Conservation (phyloP, 1,284 basidiomycete genomes). For the Abortiporus biennis region DNA sequence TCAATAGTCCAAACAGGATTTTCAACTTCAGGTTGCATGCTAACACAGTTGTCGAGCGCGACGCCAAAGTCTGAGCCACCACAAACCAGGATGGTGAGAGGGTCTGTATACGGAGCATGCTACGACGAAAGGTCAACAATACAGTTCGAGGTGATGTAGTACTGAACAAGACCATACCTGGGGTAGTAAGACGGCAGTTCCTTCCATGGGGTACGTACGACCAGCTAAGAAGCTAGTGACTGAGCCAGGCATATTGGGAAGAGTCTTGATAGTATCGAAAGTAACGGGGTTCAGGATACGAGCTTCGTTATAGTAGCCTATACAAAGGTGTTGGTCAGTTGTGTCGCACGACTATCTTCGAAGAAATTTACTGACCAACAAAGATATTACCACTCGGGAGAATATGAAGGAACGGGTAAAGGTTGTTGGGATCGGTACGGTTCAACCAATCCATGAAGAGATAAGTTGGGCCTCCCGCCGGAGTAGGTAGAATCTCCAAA, state of each 20-base stretch:
- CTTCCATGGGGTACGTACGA: slow-evolving; percentile 74
- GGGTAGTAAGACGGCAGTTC: slow-evolving; percentile 63
- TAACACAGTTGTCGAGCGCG: slow-evolving; percentile 68
- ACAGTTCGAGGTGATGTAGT: neutral
- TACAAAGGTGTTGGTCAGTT: slow-evolving; percentile 2
- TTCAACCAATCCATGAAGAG: slow-evolving; percentile 40
- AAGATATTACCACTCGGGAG: slow-evolving; percentile 63
- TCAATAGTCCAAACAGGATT: slow-evolving; percentile 63
- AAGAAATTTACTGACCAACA: slow-evolving; percentile 39
- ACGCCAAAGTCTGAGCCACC: slow-evolving; percentile 60
- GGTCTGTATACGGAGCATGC: slow-evolving; percentile 63
- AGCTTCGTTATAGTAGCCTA: slow-evolving; percentile 75
- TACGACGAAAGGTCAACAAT: neutral
- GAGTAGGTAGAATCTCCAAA: slow-evolving; percentile 51
- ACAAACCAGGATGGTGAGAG: slow-evolving; percentile 64
- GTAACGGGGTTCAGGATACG: slow-evolving; percentile 63
- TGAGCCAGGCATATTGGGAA: slow-evolving; percentile 70
- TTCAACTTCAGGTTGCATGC: slow-evolving; percentile 51
- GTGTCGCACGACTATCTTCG: neutral
- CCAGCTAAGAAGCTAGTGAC: slow-evolving; percentile 72
- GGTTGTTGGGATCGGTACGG: slow-evolving; percentile 67
- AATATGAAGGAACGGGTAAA: slow-evolving; percentile 72
- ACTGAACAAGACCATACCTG: slow-evolving; percentile 22
- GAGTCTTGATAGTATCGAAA: slow-evolving; percentile 48
- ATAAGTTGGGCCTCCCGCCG: slow-evolving; percentile 34